Evolutionary conservation across 2,329 filamentous ascomycete species (phyloP), one percentile per base, ranked within the genome.

Genomic region (Fusarium sterilihyphosum): DNA sequence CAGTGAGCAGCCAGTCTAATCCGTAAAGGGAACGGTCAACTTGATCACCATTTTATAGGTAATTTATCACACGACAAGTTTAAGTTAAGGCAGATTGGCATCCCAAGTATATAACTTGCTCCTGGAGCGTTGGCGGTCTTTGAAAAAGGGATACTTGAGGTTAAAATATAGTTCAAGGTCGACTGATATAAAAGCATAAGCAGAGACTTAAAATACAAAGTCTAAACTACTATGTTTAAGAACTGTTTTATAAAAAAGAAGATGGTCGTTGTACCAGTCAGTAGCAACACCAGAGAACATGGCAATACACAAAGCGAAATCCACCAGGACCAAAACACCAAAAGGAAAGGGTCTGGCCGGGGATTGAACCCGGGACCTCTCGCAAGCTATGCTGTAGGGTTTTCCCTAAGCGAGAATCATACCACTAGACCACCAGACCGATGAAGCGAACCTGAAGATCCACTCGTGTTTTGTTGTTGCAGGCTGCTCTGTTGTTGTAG

Each of bases 371-470:
- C 83, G 83, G 83, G 83, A 84, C 83, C 83, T 84, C 83, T 84
- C 83, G 83, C 83, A 84, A 78, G 74, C 75, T 60, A 53, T 74
- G 80, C 81, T 81, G 56, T 74, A 80, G 82, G 82, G 81, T 83
- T 73, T 77, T 81, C 89, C 89, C 89, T 91, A 91, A 91, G 89
- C 89, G 88, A 90, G 89, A 91, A 91, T 91, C 88, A 91, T 91
- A 91, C 89, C 89, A 88, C 89, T 90, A 90, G 88, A 89, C 88
- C 87, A 90, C 82, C 84, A 84, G 84, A 84, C 83, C 84, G 57
- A 66, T 33, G 7, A 68, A 70, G 20, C 35, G 46, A 46, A 70
- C 31, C 35, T 22, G 20, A 63, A 35, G 31, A 70, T 66, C 43
- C 64, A 54, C 53, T 68, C 20, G 49, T 66, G 68, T 69, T 65